Conservation (phyloP, 140 eudicot genomes). For the Anethum foeniculum region DNA sequence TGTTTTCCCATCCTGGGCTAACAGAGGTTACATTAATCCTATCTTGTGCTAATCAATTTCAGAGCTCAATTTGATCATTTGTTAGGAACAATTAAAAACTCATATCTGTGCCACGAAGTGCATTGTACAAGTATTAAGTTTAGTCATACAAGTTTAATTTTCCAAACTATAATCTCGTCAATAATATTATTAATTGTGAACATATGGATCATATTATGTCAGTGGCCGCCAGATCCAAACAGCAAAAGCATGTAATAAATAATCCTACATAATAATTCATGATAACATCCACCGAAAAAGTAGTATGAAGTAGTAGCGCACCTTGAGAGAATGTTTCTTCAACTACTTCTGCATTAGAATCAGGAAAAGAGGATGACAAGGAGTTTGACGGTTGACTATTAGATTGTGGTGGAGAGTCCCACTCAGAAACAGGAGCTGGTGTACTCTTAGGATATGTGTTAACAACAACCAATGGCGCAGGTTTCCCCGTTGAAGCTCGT, state of each 20-base stretch:
- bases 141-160: not conserved
- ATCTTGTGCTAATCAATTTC: not conserved
- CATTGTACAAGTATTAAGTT: not conserved
- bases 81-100: not conserved
- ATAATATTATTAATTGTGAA: not conserved
- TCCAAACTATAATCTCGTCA: not conserved
- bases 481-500: conserved; percentile 52
- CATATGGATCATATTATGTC: not conserved
- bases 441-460: conserved; percentile 37
- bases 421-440: conserved; percentile 39
- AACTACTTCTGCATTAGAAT: conserved; percentile 23
- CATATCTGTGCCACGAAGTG: not conserved
- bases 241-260: not conserved
- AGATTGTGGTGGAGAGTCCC: conserved; percentile 45
- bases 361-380: conserved; percentile 30
- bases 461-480: conserved; percentile 36
- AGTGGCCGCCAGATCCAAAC: not conserved
- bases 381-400: conserved; percentile 27
- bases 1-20: not conserved
- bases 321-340: conserved; percentile 49
- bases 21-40: not conserved
- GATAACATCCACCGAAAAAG: not conserved
- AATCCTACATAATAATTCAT: not conserved
- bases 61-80: not conserved
- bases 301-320: conserved; percentile 6